Base-by-base conservation (phyloP, 768 basidiomycete species). In the Boletus vermiculosoides region DNA sequence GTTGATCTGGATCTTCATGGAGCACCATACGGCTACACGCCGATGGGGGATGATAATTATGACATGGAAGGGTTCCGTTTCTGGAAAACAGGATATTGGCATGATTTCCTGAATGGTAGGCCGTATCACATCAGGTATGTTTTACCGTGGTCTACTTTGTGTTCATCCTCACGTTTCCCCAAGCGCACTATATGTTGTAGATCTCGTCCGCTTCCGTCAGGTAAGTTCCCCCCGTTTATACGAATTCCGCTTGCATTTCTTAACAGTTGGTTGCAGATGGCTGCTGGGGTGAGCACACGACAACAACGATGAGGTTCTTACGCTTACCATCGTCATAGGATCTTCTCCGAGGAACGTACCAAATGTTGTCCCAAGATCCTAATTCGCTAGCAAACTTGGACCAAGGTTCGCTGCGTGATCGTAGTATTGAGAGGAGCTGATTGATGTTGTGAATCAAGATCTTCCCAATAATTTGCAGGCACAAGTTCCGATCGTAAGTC, bases 21-120 rank as follows among this genome's bases (percentile, higher is more conserved):
- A 0, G 92, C 93, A 0, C 94, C 96, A 2, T 98, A 98, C 62
- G 94, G 88, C 0, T 98, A 95, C 65, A 92, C 95, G 0, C 97
- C 97, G 0, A 99, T 99, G 97, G 97, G 97, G 2, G 86, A 96
- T 64, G 92, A 96, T 64, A 91, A 96, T 60, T 73, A 76, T 23
- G 97, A 95, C 33, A 97, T 98, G 88, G 97, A 98, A 70, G 94
- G 95, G 0, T 99, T 94, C 78, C 79, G 97, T 30, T 99, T 99
- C 77, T 99, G 97, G 97, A 98, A 98, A 76, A 90, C 87, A 0
- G 97, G 94, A 0, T 95, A 94, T 65, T 94, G 96, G 97, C 86
- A 82, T 62, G 88, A 98, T 23, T 92, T 91, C 66, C 75, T 98
- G 52, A 76, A 80, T 45, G 95, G 91, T 1, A 76, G 77, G 54